Evolutionary conservation across 2,329 filamentous ascomycete genomes (phyloP).

Genomic region (Fusarium armeniacum): DNA sequence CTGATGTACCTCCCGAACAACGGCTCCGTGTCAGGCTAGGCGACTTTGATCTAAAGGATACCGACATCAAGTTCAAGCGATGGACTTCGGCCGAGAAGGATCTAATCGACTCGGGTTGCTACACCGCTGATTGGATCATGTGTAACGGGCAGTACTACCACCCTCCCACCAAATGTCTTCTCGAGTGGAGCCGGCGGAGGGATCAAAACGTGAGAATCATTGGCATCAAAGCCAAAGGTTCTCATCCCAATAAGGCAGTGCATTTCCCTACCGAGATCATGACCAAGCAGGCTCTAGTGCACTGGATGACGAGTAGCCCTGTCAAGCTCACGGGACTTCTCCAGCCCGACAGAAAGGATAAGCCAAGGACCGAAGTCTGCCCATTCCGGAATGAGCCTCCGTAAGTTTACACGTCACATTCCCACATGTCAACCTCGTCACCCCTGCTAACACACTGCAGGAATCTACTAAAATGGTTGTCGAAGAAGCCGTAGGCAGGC

Average conservation of each 20-base stretch:
- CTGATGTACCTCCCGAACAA: constrained; percentile 34
- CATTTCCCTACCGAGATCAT: constrained; percentile 35
- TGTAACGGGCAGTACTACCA: constrained; percentile 54
- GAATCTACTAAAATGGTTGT: constrained; percentile 42
- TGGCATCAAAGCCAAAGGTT: constrained; percentile 41
- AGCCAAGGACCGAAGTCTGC: constrained; percentile 44
- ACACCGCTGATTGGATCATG: constrained; percentile 62
- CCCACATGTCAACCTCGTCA: constrained; percentile 25
- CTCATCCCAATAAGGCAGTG: constrained; percentile 29
- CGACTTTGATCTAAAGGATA: constrained; percentile 83
- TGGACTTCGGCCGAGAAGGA: constrained; percentile 75
- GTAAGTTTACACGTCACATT: constrained; percentile 45
- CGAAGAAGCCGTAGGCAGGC: constrained; percentile 20
- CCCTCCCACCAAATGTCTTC: constrained; percentile 55
- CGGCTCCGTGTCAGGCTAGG: constrained; percentile 73
- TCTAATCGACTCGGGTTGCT: constrained; percentile 78
- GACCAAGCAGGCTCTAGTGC: constrained; percentile 27
- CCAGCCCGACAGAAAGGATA: constrained; percentile 45
- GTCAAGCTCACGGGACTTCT: constrained; percentile 45
- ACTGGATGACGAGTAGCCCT: constrained; percentile 43
- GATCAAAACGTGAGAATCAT: constrained; percentile 43
- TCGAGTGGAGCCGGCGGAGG: constrained; percentile 50
- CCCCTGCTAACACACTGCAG: constrained; percentile 47
- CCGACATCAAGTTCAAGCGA: constrained; percentile 73
- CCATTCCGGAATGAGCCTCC: constrained; percentile 48